Evolutionary conservation across 2,329 filamentous ascomycete genomes (phyloP).

Genomic region (Coniochaeta sp.): DNA sequence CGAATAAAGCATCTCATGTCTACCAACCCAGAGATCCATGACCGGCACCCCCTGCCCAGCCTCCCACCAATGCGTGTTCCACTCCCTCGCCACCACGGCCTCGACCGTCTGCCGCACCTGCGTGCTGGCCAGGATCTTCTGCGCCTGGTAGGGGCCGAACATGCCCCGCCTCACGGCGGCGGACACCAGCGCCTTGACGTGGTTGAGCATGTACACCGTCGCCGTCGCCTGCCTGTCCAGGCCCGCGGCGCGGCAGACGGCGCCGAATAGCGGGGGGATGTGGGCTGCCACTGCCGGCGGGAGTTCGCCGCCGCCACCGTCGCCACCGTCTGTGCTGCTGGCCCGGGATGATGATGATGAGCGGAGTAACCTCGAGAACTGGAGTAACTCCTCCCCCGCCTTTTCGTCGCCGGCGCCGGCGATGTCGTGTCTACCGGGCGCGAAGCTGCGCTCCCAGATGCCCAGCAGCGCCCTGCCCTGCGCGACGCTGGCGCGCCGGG

Average conservation of each 20-base stretch:
- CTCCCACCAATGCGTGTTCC: conserved; percentile 51
- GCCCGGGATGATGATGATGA: conserved; percentile 6
- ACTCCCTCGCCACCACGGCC: conserved; percentile 52
- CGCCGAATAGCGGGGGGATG: conserved; percentile 64
- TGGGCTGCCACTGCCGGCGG: conserved; percentile 51
- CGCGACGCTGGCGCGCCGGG: conserved; percentile 64
- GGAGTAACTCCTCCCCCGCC: conserved; percentile 8
- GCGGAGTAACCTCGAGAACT: conserved; percentile 29
- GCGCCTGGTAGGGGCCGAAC: conserved; percentile 75
- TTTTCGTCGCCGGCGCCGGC: conserved; percentile 1
- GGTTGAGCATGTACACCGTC: conserved; percentile 69
- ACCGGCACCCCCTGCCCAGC: conserved; percentile 70
- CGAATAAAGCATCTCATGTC: conserved; percentile 77
- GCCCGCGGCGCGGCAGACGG: conserved; percentile 54
- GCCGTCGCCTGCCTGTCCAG: conserved; percentile 56
- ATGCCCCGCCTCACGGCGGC: conserved; percentile 72
- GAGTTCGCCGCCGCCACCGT: conserved; percentile 10
- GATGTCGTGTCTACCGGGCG: conserved; percentile 16
- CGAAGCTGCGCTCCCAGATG: conserved; percentile 70
- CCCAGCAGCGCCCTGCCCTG: conserved; percentile 69
- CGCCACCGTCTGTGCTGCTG: not conserved
- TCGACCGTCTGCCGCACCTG: conserved; percentile 52
- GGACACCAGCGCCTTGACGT: conserved; percentile 69
- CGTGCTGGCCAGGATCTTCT: conserved; percentile 59
- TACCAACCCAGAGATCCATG: conserved; percentile 76